These are phyloP conservation scores for Dendrostoma leiphaemia DNA, from an alignment of 2,329 filamentous ascomycete species.

Conservation along the genomic window DNA sequence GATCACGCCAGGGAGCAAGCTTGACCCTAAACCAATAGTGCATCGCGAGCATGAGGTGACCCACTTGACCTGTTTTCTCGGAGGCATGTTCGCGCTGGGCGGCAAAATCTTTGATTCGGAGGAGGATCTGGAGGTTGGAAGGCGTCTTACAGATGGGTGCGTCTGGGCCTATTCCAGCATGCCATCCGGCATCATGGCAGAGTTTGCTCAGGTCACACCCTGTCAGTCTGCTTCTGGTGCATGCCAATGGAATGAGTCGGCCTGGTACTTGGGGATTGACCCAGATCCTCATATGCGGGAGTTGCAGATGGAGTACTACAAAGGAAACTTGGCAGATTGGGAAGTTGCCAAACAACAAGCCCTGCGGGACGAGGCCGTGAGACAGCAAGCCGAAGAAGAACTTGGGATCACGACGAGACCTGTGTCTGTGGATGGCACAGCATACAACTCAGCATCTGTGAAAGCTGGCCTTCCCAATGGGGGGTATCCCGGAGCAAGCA, in stretches of 20 bases:
- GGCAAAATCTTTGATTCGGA: conserved; percentile 59
- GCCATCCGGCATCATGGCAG: conserved; percentile 64
- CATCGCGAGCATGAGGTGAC: conserved; percentile 55
- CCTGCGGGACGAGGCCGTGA: conserved; percentile 11
- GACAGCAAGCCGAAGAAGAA: conserved; percentile 23
- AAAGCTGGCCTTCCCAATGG: not conserved
- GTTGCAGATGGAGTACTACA: conserved; percentile 40
- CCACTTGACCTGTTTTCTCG: conserved; percentile 67
- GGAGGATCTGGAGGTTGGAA: conserved; percentile 61
- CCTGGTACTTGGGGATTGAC: conserved; percentile 46
- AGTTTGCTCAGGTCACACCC: conserved; percentile 46
- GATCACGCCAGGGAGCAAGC: conserved; percentile 40
- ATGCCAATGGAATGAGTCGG: conserved; percentile 54
- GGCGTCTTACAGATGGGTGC: conserved; percentile 65
- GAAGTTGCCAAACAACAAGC: conserved; percentile 32
- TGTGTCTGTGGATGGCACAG: not conserved
- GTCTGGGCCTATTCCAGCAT: conserved; percentile 67
- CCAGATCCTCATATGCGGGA: conserved; percentile 42
- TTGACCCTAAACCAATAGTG: conserved; percentile 33
- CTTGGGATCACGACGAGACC: not conserved
- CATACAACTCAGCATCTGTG: not conserved
- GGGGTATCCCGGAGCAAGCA: not conserved
- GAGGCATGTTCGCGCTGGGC: conserved; percentile 67
- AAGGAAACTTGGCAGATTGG: conserved; percentile 36
- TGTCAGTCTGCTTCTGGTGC: conserved; percentile 44